Percentiles rank a stretch among this genome's conserved stretches.
Evolutionary conservation across 2,329 filamentous ascomycete genomes (phyloP).

Genomic region (Allantophomopsis cytisporea): DNA sequence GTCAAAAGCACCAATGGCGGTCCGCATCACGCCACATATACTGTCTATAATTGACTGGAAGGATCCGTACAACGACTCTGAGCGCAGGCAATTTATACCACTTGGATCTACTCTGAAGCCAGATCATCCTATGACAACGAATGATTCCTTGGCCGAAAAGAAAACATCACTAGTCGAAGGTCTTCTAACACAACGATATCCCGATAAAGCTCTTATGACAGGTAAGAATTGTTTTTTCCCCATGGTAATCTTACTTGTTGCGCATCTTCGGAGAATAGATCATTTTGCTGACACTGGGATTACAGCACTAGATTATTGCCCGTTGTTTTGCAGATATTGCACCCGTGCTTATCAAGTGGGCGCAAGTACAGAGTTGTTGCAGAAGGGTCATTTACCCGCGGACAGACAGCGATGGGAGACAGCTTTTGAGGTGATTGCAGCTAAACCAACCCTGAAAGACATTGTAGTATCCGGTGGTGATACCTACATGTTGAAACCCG

Average conservation of each 20-base stretch:
- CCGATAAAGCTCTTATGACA: slow-evolving; percentile 47
- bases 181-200: slow-evolving; percentile 45
- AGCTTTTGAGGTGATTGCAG: slow-evolving; percentile 41
- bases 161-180: slow-evolving; percentile 40
- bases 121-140: slow-evolving; percentile 37
- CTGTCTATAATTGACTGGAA: slow-evolving; percentile 45
- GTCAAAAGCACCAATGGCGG: slow-evolving; percentile 40
- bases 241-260: too few species aligned
- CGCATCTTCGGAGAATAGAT: not conserved
- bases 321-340: slow-evolving; percentile 49
- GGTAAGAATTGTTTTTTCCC: slow-evolving; percentile 24
- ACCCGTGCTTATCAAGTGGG: slow-evolving; percentile 48
- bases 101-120: slow-evolving; percentile 34
- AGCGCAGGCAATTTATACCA: slow-evolving; percentile 47
- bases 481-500: slow-evolving; percentile 38
- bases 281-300: slow-evolving; percentile 7
- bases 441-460: slow-evolving; percentile 33
- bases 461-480: slow-evolving; percentile 52
- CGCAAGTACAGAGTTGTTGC: slow-evolving; percentile 34
- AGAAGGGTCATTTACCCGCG: slow-evolving; percentile 27
- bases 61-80: slow-evolving; percentile 41
- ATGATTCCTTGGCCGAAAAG: slow-evolving; percentile 46
- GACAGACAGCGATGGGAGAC: slow-evolving; percentile 33
- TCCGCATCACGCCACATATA: slow-evolving; percentile 45
- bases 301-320: slow-evolving; percentile 27